Evolutionary conservation across 257 asterid genomes (phyloP).

Genomic region (Dorcoceras hygrometricum): DNA sequence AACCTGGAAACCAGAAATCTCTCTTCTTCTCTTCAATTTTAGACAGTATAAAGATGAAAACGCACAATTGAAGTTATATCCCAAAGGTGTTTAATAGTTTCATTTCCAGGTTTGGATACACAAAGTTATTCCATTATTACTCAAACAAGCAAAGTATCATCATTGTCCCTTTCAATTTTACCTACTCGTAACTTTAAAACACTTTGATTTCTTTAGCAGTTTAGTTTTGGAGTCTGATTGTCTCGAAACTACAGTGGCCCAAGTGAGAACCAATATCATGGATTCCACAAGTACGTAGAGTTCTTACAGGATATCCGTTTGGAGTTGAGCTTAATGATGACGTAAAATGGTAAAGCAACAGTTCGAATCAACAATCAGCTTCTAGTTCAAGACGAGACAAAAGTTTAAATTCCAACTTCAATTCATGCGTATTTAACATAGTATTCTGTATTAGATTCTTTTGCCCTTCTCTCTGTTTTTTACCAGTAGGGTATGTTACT

Average conservation of each 20-base stretch:
- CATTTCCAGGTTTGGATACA: neutral
- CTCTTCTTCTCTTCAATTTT: neutral
- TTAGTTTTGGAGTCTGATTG: no score
- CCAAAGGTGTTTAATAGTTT: neutral
- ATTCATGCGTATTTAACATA: neutral
- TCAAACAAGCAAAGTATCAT: neutral
- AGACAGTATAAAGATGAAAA: neutral
- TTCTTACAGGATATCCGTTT: no score
- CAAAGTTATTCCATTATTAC: neutral
- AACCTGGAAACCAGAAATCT: neutral
- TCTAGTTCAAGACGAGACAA: neutral
- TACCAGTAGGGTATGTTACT: neutral
- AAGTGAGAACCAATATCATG: no score
- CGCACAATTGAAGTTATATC: neutral
- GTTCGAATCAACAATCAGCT: neutral
- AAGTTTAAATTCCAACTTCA: neutral
- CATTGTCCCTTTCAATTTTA: neutral
- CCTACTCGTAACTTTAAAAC: no score
- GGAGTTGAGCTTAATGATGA: no score
- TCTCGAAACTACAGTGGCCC: no score
- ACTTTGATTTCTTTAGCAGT: no score
- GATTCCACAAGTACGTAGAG: no score
- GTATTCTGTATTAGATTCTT: no score
- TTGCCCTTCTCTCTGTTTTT: no score
- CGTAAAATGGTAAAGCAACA: neutral